Conservation (phyloP, 1,284 basidiomycete species). For the Agaricales sp. region DNA sequence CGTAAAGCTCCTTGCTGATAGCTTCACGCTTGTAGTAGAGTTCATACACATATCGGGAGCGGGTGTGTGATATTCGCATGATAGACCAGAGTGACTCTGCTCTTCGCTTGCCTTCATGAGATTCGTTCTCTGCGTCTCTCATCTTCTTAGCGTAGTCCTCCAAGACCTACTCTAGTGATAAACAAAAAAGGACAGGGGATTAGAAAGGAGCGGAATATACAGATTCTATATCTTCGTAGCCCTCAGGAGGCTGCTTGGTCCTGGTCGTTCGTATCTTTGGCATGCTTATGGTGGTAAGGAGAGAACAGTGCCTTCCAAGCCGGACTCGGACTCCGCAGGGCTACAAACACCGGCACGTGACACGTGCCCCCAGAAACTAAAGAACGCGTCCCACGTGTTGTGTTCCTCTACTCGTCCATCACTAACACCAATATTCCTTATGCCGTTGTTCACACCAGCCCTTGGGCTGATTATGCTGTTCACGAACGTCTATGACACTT, state of each 20-base stretch:
- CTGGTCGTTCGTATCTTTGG: constrained; percentile 92
- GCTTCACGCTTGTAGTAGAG: constrained; percentile 98
- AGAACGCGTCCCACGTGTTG: constrained; percentile 1
- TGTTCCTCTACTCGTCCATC: constrained; percentile 2
- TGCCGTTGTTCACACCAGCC: constrained; percentile 60
- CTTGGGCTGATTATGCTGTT: constrained; percentile 62
- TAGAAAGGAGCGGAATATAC: constrained; percentile 26
- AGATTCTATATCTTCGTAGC: constrained; percentile 90
- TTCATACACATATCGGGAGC: constrained; percentile 96
- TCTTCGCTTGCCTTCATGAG: constrained; percentile 96
- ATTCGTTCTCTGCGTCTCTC: constrained; percentile 96
- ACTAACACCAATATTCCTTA: constrained; percentile 19
- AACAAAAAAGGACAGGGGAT: constrained; percentile 5
- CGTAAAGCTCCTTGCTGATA: constrained; percentile 89
- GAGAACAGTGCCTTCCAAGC: not conserved
- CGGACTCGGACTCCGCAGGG: constrained; percentile 4
- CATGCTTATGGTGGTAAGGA: too few species aligned
- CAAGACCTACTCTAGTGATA: constrained; percentile 48
- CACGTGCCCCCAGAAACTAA: constrained; percentile 3
- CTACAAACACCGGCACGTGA: too few species aligned
- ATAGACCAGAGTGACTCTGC: constrained; percentile 98
- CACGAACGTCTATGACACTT: constrained; percentile 72
- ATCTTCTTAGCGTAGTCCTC: constrained; percentile 96
- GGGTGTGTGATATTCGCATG: constrained; percentile 94
- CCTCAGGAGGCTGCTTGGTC: constrained; percentile 94